phyloP scores from a whole-genome alignment of 352 stramenopile species.

The Phytophthora constricta region DNA sequence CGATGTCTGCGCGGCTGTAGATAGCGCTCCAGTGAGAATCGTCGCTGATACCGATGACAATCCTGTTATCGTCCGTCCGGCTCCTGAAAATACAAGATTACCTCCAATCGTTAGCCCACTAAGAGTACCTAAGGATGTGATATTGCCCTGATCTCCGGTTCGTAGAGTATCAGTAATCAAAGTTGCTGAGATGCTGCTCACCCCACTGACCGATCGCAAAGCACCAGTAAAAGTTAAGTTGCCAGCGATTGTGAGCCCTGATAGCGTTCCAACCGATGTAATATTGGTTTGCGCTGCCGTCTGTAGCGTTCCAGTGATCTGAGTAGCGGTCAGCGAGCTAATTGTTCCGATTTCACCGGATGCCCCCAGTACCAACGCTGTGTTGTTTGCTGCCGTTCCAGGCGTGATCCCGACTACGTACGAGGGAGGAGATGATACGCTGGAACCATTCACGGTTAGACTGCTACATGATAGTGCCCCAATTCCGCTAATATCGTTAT shows the following conservation, averaged over 20 bases:
- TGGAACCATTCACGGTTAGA: background rate
- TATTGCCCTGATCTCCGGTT: background rate
- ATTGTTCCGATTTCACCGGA: background rate
- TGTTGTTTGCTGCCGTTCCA: background rate
- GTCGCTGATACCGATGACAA: background rate
- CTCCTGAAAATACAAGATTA: background rate
- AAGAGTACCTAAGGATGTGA: conserved; percentile 8
- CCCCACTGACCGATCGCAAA: too few relatives aligned
- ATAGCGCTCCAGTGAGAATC: background rate
- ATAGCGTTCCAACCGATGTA: too few relatives aligned
- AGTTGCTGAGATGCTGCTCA: too few relatives aligned
- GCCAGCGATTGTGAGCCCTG: too few relatives aligned
- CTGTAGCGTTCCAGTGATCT: background rate
- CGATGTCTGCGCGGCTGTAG: background rate
- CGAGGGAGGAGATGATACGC: background rate
- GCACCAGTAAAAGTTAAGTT: too few relatives aligned
- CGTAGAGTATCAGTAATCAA: too few relatives aligned
- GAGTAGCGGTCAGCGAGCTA: background rate
- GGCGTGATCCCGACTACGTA: background rate
- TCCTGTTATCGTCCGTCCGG: conserved; percentile 1
- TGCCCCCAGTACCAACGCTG: background rate
- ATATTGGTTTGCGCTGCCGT: too few relatives aligned
- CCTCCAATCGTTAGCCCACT: conserved; percentile 1
- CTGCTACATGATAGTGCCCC: too few relatives aligned
- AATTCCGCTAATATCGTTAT: too few relatives aligned